Evolutionary conservation across 768 basidiomycete genomes (phyloP).

Genomic region (Panus rudis): DNA sequence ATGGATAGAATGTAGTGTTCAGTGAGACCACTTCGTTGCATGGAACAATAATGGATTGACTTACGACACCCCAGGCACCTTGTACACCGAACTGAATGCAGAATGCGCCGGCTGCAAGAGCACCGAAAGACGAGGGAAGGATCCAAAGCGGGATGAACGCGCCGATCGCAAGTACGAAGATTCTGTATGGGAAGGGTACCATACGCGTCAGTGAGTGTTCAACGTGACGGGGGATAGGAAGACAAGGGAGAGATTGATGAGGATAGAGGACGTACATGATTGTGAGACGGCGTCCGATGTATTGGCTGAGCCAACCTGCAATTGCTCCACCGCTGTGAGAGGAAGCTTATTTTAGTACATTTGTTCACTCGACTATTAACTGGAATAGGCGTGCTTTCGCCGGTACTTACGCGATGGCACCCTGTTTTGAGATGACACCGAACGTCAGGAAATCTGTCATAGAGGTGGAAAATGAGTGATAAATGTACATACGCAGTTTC

Average conservation of each 20-base stretch:
- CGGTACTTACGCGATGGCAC: constrained; percentile 35
- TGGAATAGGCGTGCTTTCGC: not conserved
- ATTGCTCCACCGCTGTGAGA: constrained; percentile 52
- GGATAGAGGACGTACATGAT: constrained; percentile 39
- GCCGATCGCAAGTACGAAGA: constrained; percentile 51
- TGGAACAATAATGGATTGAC: constrained; percentile 18
- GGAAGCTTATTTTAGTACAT: not conserved
- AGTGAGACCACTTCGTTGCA: not conserved
- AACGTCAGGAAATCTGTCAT: not conserved
- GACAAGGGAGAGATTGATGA: not conserved
- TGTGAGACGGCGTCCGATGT: constrained; percentile 77
- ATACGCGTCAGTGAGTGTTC: not conserved
- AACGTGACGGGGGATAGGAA: not conserved
- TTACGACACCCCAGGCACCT: constrained; percentile 83
- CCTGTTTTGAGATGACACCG: too few species aligned
- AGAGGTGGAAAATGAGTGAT: constrained; percentile 1
- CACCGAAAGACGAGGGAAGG: constrained; percentile 59
- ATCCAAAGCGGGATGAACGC: constrained; percentile 80
- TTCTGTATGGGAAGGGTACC: constrained; percentile 24
- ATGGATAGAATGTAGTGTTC: not conserved
- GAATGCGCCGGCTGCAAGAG: constrained; percentile 78
- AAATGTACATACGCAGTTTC: constrained; percentile 46
- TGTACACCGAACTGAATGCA: constrained; percentile 85
- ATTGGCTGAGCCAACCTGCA: constrained; percentile 69
- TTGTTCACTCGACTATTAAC: too few species aligned